Evolutionary conservation across 352 stramenopile genomes (phyloP).

Genomic region (Globisporangium nagaii): DNA sequence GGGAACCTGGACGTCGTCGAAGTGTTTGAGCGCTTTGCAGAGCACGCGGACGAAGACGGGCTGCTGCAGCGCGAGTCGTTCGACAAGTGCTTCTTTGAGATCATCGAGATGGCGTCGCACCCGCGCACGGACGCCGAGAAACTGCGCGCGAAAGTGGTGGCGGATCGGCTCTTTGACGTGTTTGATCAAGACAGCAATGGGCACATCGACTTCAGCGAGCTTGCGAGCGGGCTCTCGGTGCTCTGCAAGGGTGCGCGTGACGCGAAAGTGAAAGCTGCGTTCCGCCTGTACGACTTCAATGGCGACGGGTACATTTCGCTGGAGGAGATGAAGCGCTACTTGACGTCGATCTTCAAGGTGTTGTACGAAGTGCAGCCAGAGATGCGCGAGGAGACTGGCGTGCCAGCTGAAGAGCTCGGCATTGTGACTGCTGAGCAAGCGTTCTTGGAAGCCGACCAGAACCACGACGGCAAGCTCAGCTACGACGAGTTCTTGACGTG

Average conservation of each 20-base stretch:
- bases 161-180: constrained; percentile 71
- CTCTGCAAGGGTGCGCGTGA: constrained; percentile 76
- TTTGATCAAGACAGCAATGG: constrained; percentile 80
- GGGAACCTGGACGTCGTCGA: constrained; percentile 80
- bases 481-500: constrained; percentile 86
- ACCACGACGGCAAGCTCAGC: constrained; percentile 76
- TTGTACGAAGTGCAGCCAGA: constrained; percentile 80
- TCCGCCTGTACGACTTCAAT: constrained; percentile 85
- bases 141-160: constrained; percentile 57
- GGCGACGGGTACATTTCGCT: constrained; percentile 79
- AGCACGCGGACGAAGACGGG: constrained; percentile 52
- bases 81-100: constrained; percentile 67
- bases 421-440: constrained; percentile 79
- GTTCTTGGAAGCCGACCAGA: constrained; percentile 78
- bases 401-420: constrained; percentile 69
- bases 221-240: constrained; percentile 78
- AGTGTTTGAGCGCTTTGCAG: constrained; percentile 82
- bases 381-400: constrained; percentile 58
- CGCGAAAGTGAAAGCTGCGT: constrained; percentile 80
- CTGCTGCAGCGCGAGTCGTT: constrained; percentile 64
- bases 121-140: constrained; percentile 60
- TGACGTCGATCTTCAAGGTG: constrained; percentile 86
- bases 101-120: constrained; percentile 60
- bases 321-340: constrained; percentile 84
- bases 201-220: constrained; percentile 82